Conservation (phyloP, 352 stramenopile genomes). For the Globisporangium splendens region DNA sequence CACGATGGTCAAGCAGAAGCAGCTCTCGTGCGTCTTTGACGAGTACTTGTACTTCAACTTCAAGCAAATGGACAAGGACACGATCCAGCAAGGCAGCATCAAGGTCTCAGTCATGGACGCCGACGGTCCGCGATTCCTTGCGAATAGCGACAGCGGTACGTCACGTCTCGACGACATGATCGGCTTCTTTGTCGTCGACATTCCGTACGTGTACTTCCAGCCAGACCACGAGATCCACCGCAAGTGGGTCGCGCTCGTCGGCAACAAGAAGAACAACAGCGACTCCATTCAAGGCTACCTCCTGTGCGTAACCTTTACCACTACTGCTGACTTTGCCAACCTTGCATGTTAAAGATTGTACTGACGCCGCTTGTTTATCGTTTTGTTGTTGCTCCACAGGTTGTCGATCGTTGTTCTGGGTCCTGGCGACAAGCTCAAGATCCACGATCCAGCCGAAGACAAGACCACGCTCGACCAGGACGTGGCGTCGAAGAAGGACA, state of each 20-base stretch:
- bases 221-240: constrained; percentile 85
- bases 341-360: background rate
- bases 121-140: constrained; percentile 32
- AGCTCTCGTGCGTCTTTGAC: constrained; percentile 88
- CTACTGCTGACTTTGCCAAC: no score
- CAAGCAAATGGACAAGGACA: constrained; percentile 68
- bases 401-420: constrained; percentile 85
- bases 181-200: constrained; percentile 82
- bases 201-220: constrained; percentile 83
- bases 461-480: constrained; percentile 31
- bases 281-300: constrained; percentile 90
- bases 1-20: constrained; percentile 79
- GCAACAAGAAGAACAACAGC: constrained; percentile 61
- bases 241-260: constrained; percentile 89
- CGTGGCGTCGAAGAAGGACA: constrained; percentile 52
- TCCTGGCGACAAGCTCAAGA: constrained; percentile 73
- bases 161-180: constrained; percentile 76
- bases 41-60: constrained; percentile 90
- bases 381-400: constrained; percentile 22
- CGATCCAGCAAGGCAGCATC: constrained; percentile 66
- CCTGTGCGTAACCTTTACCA: constrained; percentile 28
- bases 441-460: constrained; percentile 49
- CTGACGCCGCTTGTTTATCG: background rate
- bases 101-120: constrained; percentile 85
- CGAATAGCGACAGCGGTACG: constrained; percentile 18